These are phyloP conservation scores for Salvia rosmarinus DNA, from an alignment of 257 asterid species.

Conservation along the genomic window DNA sequence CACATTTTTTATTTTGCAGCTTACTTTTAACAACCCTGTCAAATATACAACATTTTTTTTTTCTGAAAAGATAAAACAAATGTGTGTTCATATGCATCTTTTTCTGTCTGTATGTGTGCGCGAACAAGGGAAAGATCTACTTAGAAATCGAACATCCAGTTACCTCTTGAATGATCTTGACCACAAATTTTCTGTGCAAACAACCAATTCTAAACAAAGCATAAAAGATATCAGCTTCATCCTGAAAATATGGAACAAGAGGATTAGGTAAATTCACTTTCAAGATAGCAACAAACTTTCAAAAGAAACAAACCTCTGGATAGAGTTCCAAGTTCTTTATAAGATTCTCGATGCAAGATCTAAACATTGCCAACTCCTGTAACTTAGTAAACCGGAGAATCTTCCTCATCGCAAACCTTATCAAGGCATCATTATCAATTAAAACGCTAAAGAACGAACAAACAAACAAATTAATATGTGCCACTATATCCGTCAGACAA, in stretches of 20 bases:
- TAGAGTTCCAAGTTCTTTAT: conserved; percentile 67
- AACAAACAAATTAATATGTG: conserved; percentile 34
- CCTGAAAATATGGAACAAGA: conserved; percentile 54
- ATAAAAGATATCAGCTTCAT: conserved; percentile 72
- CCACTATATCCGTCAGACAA: conserved; percentile 30
- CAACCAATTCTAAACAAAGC: conserved; percentile 64
- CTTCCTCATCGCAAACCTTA: conserved; percentile 74
- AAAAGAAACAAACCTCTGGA: conserved; percentile 66
- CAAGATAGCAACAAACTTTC: conserved; percentile 15
- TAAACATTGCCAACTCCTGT: conserved; percentile 59
- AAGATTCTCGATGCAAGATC: conserved; percentile 57
- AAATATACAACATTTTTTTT: too few relatives aligned
- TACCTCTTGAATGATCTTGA: conserved; percentile 64
- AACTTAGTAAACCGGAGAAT: conserved; percentile 56
- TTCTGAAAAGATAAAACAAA: too few relatives aligned
- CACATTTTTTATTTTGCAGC: too few relatives aligned
- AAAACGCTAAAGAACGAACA: conserved; percentile 69
- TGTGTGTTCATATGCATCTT: too few relatives aligned
- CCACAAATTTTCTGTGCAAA: conserved; percentile 63
- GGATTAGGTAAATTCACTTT: conserved; percentile 16
- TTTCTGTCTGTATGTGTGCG: not conserved
- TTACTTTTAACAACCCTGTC: too few relatives aligned
- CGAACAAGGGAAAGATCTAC: conserved; percentile 10
- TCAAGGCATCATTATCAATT: conserved; percentile 52
- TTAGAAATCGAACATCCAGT: conserved; percentile 34